phyloP scores from a whole-genome alignment of 2,329 filamentous ascomycete genomes.

The Rhytidhysteron rufulum region DNA sequence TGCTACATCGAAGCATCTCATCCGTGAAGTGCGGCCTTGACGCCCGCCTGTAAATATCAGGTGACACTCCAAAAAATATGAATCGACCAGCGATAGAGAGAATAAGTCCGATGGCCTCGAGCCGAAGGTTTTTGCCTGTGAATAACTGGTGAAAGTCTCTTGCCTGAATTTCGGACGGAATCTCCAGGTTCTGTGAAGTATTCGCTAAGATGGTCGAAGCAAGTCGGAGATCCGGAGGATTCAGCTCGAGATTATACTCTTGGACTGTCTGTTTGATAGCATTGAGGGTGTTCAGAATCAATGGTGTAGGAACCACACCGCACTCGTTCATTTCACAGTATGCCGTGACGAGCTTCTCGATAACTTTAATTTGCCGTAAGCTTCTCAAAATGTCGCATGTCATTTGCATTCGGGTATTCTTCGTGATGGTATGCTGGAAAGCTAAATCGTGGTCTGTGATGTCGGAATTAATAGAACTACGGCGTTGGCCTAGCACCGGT shows the following conservation, averaged over 20 bases:
- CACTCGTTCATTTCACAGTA: constrained; percentile 26
- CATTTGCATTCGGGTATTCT: constrained; percentile 27
- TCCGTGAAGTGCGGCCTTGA: constrained; percentile 21
- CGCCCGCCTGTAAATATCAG: constrained; percentile 14
- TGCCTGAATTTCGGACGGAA: constrained; percentile 22
- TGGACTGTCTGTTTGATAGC: constrained; percentile 26
- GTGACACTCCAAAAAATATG: constrained; percentile 20
- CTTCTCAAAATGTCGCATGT: constrained; percentile 22
- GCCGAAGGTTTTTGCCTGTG: constrained; percentile 34
- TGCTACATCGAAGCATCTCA: constrained; percentile 32
- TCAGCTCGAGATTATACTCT: constrained; percentile 22
- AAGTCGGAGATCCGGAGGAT: constrained; percentile 20
- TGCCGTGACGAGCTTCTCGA: constrained; percentile 20
- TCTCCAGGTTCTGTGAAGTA: constrained; percentile 21
- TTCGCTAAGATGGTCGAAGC: constrained; percentile 25
- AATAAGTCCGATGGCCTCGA: constrained; percentile 38
- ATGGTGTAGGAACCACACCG: constrained; percentile 32
- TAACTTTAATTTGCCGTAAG: constrained; percentile 22
- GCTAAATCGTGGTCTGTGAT: constrained; percentile 23
- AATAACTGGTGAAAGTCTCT: constrained; percentile 36
- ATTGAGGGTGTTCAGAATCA: constrained; percentile 32
- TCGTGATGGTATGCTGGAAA: constrained; percentile 27
- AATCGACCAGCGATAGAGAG: constrained; percentile 36
- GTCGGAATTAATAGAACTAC: constrained; percentile 22
- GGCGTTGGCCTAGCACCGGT: constrained; percentile 12